Conservation (phyloP, 2,329 filamentous ascomycete genomes). For the Aspergillus quadricinctus region DNA sequence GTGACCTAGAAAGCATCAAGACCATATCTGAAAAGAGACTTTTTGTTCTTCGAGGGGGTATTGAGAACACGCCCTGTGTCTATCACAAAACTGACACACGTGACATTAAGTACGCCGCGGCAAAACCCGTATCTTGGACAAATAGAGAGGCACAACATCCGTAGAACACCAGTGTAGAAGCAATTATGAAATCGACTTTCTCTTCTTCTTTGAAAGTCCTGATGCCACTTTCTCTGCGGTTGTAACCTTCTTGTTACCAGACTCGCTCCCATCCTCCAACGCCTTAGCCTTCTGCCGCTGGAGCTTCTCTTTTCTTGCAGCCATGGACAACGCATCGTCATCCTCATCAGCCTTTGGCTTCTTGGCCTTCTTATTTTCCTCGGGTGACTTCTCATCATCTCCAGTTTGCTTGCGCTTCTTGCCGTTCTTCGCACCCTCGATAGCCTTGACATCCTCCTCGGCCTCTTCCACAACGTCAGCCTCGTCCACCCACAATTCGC, state of each 20-base stretch:
- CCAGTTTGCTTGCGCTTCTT: conserved; percentile 52
- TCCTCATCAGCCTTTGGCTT: conserved; percentile 36
- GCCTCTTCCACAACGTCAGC: conserved; percentile 62
- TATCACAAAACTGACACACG: conserved; percentile 23
- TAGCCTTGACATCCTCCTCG: conserved; percentile 27
- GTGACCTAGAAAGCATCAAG: neutral
- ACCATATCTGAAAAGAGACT: conserved; percentile 6
- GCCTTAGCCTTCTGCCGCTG: conserved; percentile 48
- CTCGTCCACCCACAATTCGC: conserved; percentile 83
- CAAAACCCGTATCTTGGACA: conserved; percentile 22
- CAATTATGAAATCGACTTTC: conserved; percentile 36
- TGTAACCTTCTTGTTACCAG: conserved; percentile 20
- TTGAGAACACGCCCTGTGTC: conserved; percentile 21
- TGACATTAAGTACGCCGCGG: conserved; percentile 32
- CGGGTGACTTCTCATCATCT: conserved; percentile 28
- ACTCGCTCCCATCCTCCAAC: conserved; percentile 39
- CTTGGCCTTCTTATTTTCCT: conserved; percentile 38
- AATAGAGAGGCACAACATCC: conserved; percentile 7
- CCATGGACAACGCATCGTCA: conserved; percentile 30
- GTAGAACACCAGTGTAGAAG: conserved; percentile 23
- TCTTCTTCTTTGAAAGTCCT: conserved; percentile 33
- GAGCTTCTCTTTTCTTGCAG: conserved; percentile 45
- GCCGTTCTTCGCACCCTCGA: conserved; percentile 41
- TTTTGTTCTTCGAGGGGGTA: conserved; percentile 21
- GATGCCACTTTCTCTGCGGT: conserved; percentile 13